Evolutionary conservation across 495 filamentous ascomycete species (phyloP), one percentile per base, ranked within the genome.

Genomic region (Penicillium longicatenatum): DNA sequence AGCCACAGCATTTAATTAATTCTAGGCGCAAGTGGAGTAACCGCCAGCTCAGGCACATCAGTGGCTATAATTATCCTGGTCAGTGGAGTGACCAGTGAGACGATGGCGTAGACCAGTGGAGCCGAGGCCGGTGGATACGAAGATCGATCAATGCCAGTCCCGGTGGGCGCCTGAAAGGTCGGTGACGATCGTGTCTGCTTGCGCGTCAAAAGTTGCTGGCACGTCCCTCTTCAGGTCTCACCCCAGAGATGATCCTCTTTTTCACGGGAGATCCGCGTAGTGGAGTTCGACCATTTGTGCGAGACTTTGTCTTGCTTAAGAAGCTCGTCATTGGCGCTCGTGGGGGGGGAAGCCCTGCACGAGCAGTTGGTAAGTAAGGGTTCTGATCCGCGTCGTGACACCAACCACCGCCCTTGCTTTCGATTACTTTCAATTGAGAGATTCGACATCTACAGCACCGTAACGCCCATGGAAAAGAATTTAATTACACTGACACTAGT

Each of bases 21-120:
- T 59, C 60, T 56, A 59, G 52, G 55, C 61, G 35, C 49, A 51
- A 52, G 62, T 58, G 62, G 61, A 60, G 49, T 19, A n/a, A n/a
- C n/a, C n/a, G 14, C 14, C 37, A n/a, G 8, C 37, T 17, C 39
- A 20, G 19, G 35, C 37, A 21, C 37, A 20, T 19, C 39, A 12
- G 39, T 33, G 46, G 50, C 54, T 64, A 57, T 64, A 51, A 60
- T 60, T 64, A 64, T 44, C 50, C 19, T 48, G 30, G 7, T 11
- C 11, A 39, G 52, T 49, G 55, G 47, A 62, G 47, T 39, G 33
- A 11, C 54, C 21, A 50, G 50, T 57, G 49, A 59, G 58, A 60
- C 47, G 56, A 39, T 49, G 30, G 46, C 55, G 59, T 62, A 52
- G 50, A 48, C 39, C 39, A 58, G 55, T 58, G 43, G 43, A 46